Percentiles rank a stretch among this genome's conserved stretches.
phyloP scores from a whole-genome alignment of 139 green algal genomes.

The Chlamydomonas eustigma region DNA sequence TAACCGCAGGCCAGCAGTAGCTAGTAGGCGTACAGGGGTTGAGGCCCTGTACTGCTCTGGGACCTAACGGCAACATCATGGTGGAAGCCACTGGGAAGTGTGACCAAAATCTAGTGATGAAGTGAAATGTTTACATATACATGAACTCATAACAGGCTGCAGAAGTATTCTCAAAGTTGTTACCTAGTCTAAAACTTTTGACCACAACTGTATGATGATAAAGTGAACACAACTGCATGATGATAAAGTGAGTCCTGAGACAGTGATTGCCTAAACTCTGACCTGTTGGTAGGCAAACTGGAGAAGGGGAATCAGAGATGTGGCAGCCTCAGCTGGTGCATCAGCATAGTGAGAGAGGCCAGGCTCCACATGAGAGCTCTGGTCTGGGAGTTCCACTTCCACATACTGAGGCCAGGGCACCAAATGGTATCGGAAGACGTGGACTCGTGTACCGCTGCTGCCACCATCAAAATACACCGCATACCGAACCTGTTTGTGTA shows the following conservation, averaged over 20 bases:
- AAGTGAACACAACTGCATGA: too few relatives aligned
- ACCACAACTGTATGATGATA: too few relatives aligned
- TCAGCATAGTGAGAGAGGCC: slow-evolving; percentile 35
- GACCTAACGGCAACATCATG: too few relatives aligned
- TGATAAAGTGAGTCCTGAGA: too few relatives aligned
- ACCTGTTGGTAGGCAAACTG: slow-evolving; percentile 35
- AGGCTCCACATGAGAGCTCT: slow-evolving; percentile 31
- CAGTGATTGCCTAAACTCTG: too few relatives aligned
- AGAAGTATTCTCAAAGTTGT: too few relatives aligned
- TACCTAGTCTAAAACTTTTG: too few relatives aligned
- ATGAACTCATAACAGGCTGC: too few relatives aligned
- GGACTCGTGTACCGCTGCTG: slow-evolving; percentile 46
- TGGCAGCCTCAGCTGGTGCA: slow-evolving; percentile 19
- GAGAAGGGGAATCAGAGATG: slow-evolving; percentile 32
- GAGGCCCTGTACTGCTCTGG: slow-evolving; percentile 8
- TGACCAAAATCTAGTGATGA: too few relatives aligned
- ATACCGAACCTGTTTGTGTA: slow-evolving; percentile 7
- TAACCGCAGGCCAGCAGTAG: slow-evolving; percentile 51
- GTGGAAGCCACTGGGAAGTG: too few relatives aligned
- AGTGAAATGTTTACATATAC: too few relatives aligned
- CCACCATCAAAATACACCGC: slow-evolving; percentile 38
- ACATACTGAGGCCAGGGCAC: slow-evolving; percentile 32
- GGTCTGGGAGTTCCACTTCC: slow-evolving; percentile 34
- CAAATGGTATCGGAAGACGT: slow-evolving; percentile 38
- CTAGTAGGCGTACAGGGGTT: slow-evolving; percentile 49